Percentiles rank a stretch among this genome's conserved stretches.
Evolutionary conservation across 345 rosid species (phyloP).

Genomic region (Bruguiera gymnorhiza): DNA sequence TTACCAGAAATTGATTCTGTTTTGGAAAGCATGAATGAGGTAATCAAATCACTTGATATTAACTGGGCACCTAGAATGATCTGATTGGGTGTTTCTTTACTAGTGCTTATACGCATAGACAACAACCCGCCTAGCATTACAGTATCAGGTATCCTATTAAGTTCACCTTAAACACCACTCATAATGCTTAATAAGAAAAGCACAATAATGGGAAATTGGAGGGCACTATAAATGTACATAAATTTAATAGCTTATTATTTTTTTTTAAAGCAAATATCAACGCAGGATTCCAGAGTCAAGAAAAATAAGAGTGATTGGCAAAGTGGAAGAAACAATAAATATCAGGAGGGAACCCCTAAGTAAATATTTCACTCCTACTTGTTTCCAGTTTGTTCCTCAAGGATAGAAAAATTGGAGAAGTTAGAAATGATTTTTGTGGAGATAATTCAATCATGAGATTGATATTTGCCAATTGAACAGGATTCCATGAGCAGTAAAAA

Average conservation of each 20-base stretch:
- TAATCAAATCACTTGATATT: neutral
- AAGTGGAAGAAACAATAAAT: neutral
- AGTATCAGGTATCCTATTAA: neutral
- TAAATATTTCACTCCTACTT: too few species aligned
- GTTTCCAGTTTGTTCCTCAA: neutral
- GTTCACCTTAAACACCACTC: neutral
- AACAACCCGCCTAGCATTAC: neutral
- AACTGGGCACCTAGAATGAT: neutral
- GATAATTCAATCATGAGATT: neutral
- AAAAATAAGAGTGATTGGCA: neutral
- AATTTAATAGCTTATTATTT: too few species aligned
- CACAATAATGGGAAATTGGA: neutral
- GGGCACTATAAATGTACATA: neutral
- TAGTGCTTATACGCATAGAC: too few species aligned
- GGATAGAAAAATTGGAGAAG: neutral
- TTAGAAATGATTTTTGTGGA: neutral
- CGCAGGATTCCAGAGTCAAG: neutral
- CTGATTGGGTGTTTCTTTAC: neutral
- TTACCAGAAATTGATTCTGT: slow-evolving; percentile 4
- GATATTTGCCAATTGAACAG: too few species aligned
- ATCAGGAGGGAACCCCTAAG: neutral
- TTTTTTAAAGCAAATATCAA: neutral
- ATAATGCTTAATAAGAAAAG: neutral
- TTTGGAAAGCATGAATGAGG: neutral
- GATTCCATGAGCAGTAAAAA: neutral